Base-by-base conservation (phyloP, 2,329 filamentous ascomycete species). In the Claviceps spartinae region DNA sequence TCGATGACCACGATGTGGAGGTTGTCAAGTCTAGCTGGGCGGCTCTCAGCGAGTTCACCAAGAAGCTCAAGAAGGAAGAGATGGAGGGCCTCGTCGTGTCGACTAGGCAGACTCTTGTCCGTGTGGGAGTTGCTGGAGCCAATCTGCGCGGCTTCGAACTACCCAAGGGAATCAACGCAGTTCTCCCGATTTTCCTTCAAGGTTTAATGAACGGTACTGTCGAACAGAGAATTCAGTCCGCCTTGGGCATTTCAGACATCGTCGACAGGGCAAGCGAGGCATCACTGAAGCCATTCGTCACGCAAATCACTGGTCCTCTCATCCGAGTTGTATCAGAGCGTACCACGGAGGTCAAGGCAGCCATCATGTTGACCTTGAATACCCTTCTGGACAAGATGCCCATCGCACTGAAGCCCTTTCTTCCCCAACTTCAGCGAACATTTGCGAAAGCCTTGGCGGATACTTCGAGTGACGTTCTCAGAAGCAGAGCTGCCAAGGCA, bases 291-390 rank as follows among this genome's bases (percentile, higher is more conserved):
- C 88, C 90, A 7, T 97, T 94, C 62, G 93, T 98, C 54, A 96
- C 91, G 34, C 90, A 96, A 63, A 96, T 98, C 60, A 97, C 94
- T 5, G 93, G 93, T 64, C 93, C 94, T 22, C 79, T 98, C 51
- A 98, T 98, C 67, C 87, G 93, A 78, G 91, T 97, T 22, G 90
- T 98, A 18, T 96, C 93, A 5, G 93, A 98, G 67, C 83, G 91
- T 56, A 95, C 93, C 2, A 89, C 89, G 2, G 94, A 98, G 49
- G 89, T 98, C 68, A 97, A 95, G 72, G 85, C 88, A 55, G 93
- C 93, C 43, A 95, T 98, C 65, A 75, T 98, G 55, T 78, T 94
- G 51, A 95, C 93, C 0, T 79, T 98, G 58, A 97, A 96, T 72
- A 95, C 94, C 60, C 73, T 98, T 34, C 75, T 98, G 40, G 89